phyloP scores from a whole-genome alignment of 805 yeast genomes.

The Cyberlindnera galapagoensis region DNA sequence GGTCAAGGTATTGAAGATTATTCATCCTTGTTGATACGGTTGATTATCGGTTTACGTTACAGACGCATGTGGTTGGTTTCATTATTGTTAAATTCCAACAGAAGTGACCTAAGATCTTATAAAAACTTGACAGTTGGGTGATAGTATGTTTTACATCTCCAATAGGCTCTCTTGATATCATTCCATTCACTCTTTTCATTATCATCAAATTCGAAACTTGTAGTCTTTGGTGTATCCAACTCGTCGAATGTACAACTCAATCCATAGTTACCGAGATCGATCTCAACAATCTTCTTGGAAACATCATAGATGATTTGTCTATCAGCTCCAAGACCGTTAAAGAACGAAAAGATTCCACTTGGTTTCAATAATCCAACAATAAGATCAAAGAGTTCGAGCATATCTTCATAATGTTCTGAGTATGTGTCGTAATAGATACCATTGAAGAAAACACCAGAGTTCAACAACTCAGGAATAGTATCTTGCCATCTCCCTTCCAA shows the following conservation, averaged over 20 bases:
- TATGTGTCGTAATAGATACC: conserved; percentile 94
- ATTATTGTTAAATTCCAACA: not conserved
- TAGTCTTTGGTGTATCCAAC: conserved; percentile 38
- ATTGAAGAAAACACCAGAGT: conserved; percentile 66
- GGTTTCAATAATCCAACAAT: conserved; percentile 80
- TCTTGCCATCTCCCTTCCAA: conserved; percentile 95
- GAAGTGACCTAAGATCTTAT: no score
- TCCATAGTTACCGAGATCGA: conserved; percentile 79
- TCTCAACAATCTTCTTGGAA: conserved; percentile 71
- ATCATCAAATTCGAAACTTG: conserved; percentile 28
- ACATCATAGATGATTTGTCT: conserved; percentile 74
- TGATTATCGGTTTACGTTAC: no score
- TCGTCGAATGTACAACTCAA: conserved; percentile 51
- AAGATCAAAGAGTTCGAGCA: conserved; percentile 77
- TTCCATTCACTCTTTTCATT: conserved; percentile 49
- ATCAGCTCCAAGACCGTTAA: conserved; percentile 87
- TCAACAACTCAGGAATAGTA: conserved; percentile 56
- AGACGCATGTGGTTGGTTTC: not conserved
- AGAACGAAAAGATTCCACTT: conserved; percentile 80
- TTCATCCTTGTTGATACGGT: no score
- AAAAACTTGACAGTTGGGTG: conserved; percentile 56
- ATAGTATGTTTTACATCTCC: conserved; percentile 63
- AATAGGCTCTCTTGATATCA: conserved; percentile 54
- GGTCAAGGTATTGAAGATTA: no score
- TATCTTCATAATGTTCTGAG: conserved; percentile 85